These are phyloP conservation scores for Dichotomopilus funicola DNA, from an alignment of 2,329 filamentous ascomycete species.

Conservation along the genomic window DNA sequence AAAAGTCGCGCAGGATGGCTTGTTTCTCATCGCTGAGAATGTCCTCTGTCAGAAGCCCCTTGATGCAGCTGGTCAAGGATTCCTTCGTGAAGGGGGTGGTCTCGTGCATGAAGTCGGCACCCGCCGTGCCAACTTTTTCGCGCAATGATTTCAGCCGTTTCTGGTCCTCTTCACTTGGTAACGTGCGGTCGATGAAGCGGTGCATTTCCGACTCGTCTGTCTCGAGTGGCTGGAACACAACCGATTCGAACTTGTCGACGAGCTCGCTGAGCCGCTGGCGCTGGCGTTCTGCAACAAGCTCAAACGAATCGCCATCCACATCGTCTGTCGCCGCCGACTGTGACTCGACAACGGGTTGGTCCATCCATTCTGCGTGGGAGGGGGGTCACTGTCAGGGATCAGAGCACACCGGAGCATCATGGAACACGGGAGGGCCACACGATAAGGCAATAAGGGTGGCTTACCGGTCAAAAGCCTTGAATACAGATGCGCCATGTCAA, in stretches of 20 bases:
- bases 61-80: conserved; percentile 30
- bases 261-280: conserved; percentile 32
- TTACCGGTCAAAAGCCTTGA: conserved; percentile 31
- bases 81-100: conserved; percentile 28
- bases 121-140: conserved; percentile 13
- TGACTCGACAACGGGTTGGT: conserved; percentile 17
- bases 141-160: conserved; percentile 21
- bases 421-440: neutral
- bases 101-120: conserved; percentile 19
- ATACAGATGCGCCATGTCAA: conserved; percentile 31
- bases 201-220: conserved; percentile 29
- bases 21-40: conserved; percentile 38
- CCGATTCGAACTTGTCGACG: conserved; percentile 33
- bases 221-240: conserved; percentile 33
- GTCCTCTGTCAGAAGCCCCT: conserved; percentile 35
- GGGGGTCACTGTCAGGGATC: neutral
- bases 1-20: conserved; percentile 33
- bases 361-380: conserved; percentile 31
- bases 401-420: neutral
- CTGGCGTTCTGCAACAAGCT: conserved; percentile 28
- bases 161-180: conserved; percentile 25
- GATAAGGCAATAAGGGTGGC: neutral
- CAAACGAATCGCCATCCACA: conserved; percentile 24
- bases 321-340: conserved; percentile 11
- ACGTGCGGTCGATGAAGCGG: conserved; percentile 28